Conservation (phyloP, 2,329 filamentous ascomycete species). For the Diaporthe humulicola region DNA sequence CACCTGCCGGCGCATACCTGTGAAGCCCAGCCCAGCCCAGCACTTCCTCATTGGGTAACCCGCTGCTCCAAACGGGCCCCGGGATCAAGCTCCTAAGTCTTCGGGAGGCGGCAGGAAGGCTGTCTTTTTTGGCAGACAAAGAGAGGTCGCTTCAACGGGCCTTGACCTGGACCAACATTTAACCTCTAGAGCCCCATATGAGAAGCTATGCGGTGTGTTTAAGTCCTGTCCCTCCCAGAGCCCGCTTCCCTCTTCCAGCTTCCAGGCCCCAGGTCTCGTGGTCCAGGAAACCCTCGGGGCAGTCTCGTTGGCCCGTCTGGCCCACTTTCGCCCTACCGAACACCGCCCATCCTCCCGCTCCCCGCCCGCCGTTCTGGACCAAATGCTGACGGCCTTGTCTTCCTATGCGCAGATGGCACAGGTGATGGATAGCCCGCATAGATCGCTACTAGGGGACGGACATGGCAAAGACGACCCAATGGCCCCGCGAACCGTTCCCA, state of each 20-base stretch:
- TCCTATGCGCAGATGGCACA: conserved; percentile 64
- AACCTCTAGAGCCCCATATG: conserved; percentile 5
- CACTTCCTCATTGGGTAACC: conserved; percentile 7
- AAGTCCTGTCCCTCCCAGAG: conserved; percentile 24
- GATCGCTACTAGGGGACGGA: conserved; percentile 55
- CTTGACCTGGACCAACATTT: conserved; percentile 19
- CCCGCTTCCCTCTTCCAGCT: background rate
- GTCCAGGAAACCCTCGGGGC: background rate
- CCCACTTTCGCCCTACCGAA: conserved; percentile 36
- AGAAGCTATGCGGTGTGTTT: conserved; percentile 43
- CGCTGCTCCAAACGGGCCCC: conserved; percentile 16
- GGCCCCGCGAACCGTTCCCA: conserved; percentile 68
- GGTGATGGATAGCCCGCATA: conserved; percentile 64
- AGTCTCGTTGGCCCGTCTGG: conserved; percentile 8
- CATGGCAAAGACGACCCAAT: conserved; percentile 58
- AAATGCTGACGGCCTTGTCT: conserved; percentile 42
- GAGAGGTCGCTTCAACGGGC: conserved; percentile 27
- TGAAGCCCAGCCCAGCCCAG: background rate
- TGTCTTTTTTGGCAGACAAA: conserved; percentile 37
- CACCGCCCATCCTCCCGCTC: background rate
- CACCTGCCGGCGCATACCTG: conserved; percentile 18
- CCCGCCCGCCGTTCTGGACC: conserved; percentile 8
- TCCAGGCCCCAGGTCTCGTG: background rate
- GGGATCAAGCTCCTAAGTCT: conserved; percentile 31
- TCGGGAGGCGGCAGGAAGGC: conserved; percentile 39